Evolutionary conservation across 192 early-diverging fungal species (phyloP).

Genomic region (Lobosporangium transversale): DNA sequence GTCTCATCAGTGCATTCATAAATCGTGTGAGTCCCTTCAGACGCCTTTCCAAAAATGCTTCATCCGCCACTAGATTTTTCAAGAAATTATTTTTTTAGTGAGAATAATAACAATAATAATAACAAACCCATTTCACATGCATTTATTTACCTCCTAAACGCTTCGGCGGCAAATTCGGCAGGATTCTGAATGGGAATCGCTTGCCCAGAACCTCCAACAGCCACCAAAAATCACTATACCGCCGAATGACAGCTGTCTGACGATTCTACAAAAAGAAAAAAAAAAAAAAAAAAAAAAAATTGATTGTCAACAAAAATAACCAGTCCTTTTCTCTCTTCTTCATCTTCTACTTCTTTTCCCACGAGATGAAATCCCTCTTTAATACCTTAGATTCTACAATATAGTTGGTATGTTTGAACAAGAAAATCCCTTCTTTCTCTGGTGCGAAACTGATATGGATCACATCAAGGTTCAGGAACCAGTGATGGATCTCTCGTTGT

Average conservation of each 20-base stretch:
- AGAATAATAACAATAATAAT: background rate
- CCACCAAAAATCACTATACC: constrained; percentile 95
- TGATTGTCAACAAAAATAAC: background rate
- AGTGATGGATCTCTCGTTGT: constrained; percentile 49
- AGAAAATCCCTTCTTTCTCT: constrained; percentile 63
- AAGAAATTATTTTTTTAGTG: too few species aligned
- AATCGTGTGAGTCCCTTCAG: constrained; percentile 76
- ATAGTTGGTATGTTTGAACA: constrained; percentile 92
- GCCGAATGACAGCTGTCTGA: constrained; percentile 69
- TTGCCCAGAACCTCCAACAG: constrained; percentile 78
- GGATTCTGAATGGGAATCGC: constrained; percentile 83
- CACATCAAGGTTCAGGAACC: constrained; percentile 64
- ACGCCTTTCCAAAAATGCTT: constrained; percentile 75
- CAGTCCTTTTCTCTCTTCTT: background rate
- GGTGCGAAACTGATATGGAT: constrained; percentile 61
- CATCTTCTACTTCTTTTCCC: constrained; percentile 6
- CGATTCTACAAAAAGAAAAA: constrained; percentile 32
- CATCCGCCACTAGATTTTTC: constrained; percentile 61
- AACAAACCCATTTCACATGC: background rate
- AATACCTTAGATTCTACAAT: constrained; percentile 76
- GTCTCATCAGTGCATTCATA: constrained; percentile 77
- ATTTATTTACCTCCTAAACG: constrained; percentile 75
- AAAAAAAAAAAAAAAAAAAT: background rate
- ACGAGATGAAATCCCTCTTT: background rate
- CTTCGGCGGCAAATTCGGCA: constrained; percentile 89